Base-by-base conservation (phyloP, 768 basidiomycete species). In the Phanerochaete carnosa region DNA sequence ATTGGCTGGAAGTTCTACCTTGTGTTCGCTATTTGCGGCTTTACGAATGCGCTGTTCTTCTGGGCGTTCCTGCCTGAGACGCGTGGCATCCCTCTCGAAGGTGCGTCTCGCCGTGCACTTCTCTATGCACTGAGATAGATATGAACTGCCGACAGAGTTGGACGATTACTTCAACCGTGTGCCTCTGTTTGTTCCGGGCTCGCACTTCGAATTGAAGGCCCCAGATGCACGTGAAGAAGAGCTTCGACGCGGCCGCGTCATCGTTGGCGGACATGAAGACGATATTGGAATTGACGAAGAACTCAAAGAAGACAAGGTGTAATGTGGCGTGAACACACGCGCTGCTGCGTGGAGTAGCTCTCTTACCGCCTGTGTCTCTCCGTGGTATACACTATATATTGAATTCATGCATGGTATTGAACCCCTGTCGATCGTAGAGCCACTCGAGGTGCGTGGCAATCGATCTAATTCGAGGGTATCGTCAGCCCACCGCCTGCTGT, bases 41-140 rank as follows among this genome's bases (percentile, higher is more conserved):
- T 67, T 60, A 59, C 64, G 4, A 69, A 69, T 39, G 68, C 68
- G 9, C 60, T 69, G 1, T 67, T 65, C 61, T 67, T 69, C 61
- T 69, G 68, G 68, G 64, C 66, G 15, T 66, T 68, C 64, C 58
- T 68, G 19, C 68, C 68, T 22, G 68, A 69, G 61, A 68, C 67
- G 9, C 60, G 63, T 45, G 68, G 68, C 13, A 64, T 66, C 45
- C 65, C 66, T 2, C 64, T 68, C 29, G 67, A 69, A 63, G 67
- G 64, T 62, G 9, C 35, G 54, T 55, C 11, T 7, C 32, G 5
- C 2, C 11, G 11, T 4, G 19, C 30, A 15, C 51, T 52, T 2
- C 11, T 19, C 1, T 32, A 9, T 32, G 39, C 39, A 19, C 16
- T 4, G 13, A 16, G 16, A 33, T n/a, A n/a, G 4, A 11, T 33